phyloP scores from a whole-genome alignment of 2,329 filamentous ascomycete genomes.

The Aspergillus tubingensis region DNA sequence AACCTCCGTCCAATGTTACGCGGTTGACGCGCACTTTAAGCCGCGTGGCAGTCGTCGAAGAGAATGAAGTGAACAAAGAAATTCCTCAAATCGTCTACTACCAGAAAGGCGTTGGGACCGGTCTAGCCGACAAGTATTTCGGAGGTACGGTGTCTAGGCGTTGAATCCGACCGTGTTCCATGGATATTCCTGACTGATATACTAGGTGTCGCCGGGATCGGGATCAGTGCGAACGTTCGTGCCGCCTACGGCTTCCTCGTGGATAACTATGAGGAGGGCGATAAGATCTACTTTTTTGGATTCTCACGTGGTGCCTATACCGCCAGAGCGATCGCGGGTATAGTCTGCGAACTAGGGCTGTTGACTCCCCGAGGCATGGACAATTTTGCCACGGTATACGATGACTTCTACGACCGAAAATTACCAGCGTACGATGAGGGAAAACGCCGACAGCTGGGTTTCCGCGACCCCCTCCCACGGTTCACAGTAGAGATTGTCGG shows the following conservation, averaged over 20 bases:
- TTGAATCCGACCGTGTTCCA: not conserved
- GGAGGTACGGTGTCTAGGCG: conserved; percentile 16
- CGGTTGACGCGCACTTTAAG: conserved; percentile 40
- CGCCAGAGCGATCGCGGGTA: conserved; percentile 48
- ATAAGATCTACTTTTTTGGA: conserved; percentile 53
- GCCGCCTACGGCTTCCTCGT: conserved; percentile 50
- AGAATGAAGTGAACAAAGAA: conserved; percentile 23
- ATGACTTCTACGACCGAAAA: conserved; percentile 24
- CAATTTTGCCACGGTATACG: conserved; percentile 26
- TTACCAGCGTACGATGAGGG: conserved; percentile 8
- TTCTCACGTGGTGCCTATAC: conserved; percentile 53
- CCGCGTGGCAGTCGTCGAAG: conserved; percentile 28
- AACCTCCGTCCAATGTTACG: conserved; percentile 44
- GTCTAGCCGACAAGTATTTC: conserved; percentile 22
- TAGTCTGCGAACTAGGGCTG: conserved; percentile 50
- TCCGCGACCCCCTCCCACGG: conserved; percentile 18
- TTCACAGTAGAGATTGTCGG: conserved; percentile 45
- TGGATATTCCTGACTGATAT: too few relatives aligned
- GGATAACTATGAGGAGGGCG: conserved; percentile 56
- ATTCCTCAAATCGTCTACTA: conserved; percentile 46
- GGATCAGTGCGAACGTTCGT: conserved; percentile 28
- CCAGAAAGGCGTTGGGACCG: conserved; percentile 43
- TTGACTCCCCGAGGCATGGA: conserved; percentile 38
- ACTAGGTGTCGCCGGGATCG: conserved; percentile 20
- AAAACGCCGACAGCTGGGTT: conserved; percentile 15